A percentile compares a stretch with the other conserved stretches of the same genome.
Conservation (phyloP, 1,284 basidiomycete genomes). For the Ustilago nuda region DNA sequence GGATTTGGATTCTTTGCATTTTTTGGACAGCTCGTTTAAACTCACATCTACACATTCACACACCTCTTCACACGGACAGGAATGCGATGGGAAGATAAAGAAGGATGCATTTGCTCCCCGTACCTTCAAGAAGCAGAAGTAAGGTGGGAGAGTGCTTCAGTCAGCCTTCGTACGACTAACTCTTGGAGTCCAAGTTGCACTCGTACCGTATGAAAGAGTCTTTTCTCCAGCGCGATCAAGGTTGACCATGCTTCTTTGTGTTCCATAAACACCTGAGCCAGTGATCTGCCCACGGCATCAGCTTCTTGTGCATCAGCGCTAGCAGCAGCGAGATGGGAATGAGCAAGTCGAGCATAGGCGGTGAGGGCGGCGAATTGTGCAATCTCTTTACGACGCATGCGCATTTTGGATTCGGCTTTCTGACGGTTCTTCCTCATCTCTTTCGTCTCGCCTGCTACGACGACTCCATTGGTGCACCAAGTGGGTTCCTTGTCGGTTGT, state of each 20-base stretch:
- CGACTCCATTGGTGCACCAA: background rate
- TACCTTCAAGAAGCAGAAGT: background rate
- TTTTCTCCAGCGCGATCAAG: constrained; percentile 25
- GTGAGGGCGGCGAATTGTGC: constrained; percentile 24
- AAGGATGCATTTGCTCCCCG: background rate
- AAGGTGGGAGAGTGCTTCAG: background rate
- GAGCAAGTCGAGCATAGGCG: constrained; percentile 10
- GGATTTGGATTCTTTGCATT: background rate
- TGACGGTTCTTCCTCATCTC: constrained; percentile 39
- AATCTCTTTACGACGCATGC: constrained; percentile 29
- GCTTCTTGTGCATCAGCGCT: background rate
- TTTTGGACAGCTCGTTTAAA: constrained; percentile 3
- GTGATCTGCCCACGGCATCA: background rate
- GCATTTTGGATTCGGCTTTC: constrained; percentile 34
- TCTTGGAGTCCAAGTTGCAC: constrained; percentile 16
- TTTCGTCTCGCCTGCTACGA: constrained; percentile 22
- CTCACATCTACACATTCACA: background rate
- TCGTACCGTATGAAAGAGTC: constrained; percentile 29
- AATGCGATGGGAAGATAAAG: background rate
- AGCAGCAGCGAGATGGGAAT: background rate
- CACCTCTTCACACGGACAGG: too few relatives aligned
- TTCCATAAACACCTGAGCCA: constrained; percentile 20
- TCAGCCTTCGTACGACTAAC: constrained; percentile 22
- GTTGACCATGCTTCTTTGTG: constrained; percentile 18
- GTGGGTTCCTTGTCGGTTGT: background rate